Conservation (phyloP, 1,139 yeast genomes). For the Williopsis jadinii region DNA sequence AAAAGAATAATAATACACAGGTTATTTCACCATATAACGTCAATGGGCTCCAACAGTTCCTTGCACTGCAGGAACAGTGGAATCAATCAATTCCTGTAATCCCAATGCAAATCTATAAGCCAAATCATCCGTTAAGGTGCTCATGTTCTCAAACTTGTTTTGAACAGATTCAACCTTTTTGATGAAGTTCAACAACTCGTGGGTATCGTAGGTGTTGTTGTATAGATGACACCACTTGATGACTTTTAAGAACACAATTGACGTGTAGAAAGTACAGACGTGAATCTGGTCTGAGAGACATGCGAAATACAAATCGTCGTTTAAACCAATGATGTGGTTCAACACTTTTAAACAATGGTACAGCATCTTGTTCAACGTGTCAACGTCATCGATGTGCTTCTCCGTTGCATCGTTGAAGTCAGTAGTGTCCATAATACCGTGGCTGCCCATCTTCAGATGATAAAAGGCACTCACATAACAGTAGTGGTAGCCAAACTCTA, state of each 20-base stretch:
- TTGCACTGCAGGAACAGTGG: conserved; percentile 8
- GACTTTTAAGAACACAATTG: conserved; percentile 19
- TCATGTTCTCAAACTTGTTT: conserved; percentile 10
- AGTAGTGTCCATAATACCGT: conserved; percentile 3
- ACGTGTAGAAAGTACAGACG: conserved; percentile 34
- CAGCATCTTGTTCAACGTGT: conserved; percentile 17
- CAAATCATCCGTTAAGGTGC: conserved; percentile 8
- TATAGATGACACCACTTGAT: conserved; percentile 11
- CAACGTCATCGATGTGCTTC: conserved; percentile 14
- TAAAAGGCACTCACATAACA: conserved; percentile 47
- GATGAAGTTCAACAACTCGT: conserved; percentile 9
- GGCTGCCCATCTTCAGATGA: conserved; percentile 24
- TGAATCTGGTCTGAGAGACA: conserved; percentile 41
- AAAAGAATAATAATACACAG: not conserved
- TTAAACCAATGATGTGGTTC: conserved; percentile 25
- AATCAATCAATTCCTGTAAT: conserved; percentile 11
- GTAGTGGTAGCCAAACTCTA: conserved; percentile 67
- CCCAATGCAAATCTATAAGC: conserved; percentile 11
- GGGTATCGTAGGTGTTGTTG: conserved; percentile 10
- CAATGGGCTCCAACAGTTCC: not conserved
- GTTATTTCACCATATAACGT: no score
- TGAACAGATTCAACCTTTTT: conserved; percentile 11
- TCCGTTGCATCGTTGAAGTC: conserved; percentile 8
- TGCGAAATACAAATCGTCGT: conserved; percentile 40
- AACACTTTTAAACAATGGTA: conserved; percentile 31